Conservation (phyloP, 1,139 yeast species). For the Suhomyces atakaporum region DNA sequence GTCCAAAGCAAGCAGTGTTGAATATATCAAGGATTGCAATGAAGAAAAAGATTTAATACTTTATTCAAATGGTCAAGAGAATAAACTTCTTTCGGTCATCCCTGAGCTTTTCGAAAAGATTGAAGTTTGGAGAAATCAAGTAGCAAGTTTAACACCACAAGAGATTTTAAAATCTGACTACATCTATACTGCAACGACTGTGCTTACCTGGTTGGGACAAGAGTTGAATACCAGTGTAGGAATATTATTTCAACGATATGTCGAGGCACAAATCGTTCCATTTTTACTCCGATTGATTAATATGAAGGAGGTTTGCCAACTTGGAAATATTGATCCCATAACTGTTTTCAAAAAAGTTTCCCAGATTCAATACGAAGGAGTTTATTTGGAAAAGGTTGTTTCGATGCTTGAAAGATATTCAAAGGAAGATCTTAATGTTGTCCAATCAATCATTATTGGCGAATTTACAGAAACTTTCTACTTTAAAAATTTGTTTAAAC, state of each 20-base stretch:
- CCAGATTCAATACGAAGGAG: constrained; percentile 54
- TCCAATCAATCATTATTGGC: constrained; percentile 68
- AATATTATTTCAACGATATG: constrained; percentile 38
- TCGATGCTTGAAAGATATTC: constrained; percentile 51
- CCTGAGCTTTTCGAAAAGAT: constrained; percentile 44
- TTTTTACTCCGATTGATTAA: constrained; percentile 65
- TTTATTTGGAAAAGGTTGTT: constrained; percentile 49
- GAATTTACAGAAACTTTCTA: constrained; percentile 75
- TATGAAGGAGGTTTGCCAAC: constrained; percentile 79
- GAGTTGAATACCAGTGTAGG: constrained; percentile 46
- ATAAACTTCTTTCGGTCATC: constrained; percentile 24
- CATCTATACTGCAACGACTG: constrained; percentile 49
- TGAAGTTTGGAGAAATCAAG: constrained; percentile 44
- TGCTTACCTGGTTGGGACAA: constrained; percentile 45
- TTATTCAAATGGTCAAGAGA: constrained; percentile 24
- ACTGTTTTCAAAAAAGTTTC: constrained; percentile 57
- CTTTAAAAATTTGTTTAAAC: constrained; percentile 65
- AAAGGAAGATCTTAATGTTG: constrained; percentile 51
- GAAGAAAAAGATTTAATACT: constrained; percentile 29
- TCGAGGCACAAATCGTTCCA: constrained; percentile 59
- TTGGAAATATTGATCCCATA: constrained; percentile 64
- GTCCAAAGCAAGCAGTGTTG: constrained; percentile 44
- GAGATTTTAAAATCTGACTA: constrained; percentile 49
- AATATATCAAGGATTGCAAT: constrained; percentile 44
- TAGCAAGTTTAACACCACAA: constrained; percentile 41